Conservation (phyloP, 176 grass and related monocot species). For the Rhipidocladum racemiflorum region DNA sequence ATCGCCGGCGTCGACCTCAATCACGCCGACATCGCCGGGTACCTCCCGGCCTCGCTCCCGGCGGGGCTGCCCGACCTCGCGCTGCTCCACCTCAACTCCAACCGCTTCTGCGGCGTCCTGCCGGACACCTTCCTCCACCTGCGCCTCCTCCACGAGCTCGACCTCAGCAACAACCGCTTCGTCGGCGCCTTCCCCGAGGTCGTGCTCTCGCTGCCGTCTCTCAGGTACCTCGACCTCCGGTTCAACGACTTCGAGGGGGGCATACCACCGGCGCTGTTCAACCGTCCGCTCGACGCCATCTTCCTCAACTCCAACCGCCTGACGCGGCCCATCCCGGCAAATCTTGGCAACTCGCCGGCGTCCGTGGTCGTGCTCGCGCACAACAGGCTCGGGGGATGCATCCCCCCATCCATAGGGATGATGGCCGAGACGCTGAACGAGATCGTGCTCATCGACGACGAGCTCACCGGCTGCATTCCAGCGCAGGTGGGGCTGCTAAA, state of each 20-base stretch:
- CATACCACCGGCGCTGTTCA: conserved; percentile 48
- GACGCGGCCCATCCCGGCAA: conserved; percentile 24
- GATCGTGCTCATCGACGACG: conserved; percentile 48
- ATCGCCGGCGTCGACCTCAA: conserved; percentile 67
- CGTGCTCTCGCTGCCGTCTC: conserved; percentile 27
- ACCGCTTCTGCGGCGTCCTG: conserved; percentile 77
- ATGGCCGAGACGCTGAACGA: conserved; percentile 49
- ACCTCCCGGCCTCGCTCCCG: conserved; percentile 31
- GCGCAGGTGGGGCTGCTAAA: conserved; percentile 29
- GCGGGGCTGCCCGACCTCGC: conserved; percentile 51
- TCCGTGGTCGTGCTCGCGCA: conserved; percentile 55
- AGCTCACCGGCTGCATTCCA: conserved; percentile 40
- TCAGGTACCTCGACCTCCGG: conserved; percentile 57
- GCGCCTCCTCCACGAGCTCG: conserved; percentile 68
- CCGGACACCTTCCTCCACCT: conserved; percentile 43
- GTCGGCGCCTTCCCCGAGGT: conserved; percentile 60
- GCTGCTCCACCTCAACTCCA: conserved; percentile 89
- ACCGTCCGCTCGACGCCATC: conserved; percentile 72
- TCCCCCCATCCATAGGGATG: conserved; percentile 32
- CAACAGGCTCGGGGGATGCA: conserved; percentile 22
- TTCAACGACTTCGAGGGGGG: conserved; percentile 52
- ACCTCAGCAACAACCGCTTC: conserved; percentile 98
- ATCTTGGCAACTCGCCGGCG: conserved; percentile 36
- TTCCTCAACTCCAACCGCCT: conserved; percentile 86
- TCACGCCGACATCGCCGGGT: conserved; percentile 49